A percentile compares a stretch with the other conserved stretches of the same genome.
Evolutionary conservation across 192 early-diverging fungal species (phyloP).

Genomic region (Rhizophagus sp.): DNA sequence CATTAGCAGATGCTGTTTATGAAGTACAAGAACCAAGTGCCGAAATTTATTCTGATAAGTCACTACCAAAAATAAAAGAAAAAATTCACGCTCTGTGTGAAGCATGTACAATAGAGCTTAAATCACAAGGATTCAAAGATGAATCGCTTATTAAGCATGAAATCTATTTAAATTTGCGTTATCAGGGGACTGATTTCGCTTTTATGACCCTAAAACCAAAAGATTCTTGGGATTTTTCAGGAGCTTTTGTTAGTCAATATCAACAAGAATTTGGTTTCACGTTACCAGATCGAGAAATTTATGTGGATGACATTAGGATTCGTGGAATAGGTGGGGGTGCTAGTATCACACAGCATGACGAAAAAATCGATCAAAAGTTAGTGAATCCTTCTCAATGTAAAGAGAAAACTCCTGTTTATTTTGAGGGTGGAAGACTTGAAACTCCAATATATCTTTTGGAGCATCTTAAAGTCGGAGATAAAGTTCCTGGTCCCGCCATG

Average conservation of each 20-base stretch:
- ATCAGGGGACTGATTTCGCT: constrained; percentile 89
- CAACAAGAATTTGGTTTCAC: constrained; percentile 94
- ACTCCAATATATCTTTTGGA: constrained; percentile 76
- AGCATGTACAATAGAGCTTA: constrained; percentile 54
- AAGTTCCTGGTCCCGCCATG: constrained; percentile 83
- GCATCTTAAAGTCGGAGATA: constrained; percentile 62
- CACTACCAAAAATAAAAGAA: constrained; percentile 47
- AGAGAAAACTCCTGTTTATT: constrained; percentile 67
- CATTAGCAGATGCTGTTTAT: constrained; percentile 88
- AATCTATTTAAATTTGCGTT: constrained; percentile 86
- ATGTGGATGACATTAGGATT: constrained; percentile 92
- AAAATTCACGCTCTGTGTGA: constrained; percentile 53
- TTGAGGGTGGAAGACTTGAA: constrained; percentile 64
- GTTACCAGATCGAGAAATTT: constrained; percentile 77
- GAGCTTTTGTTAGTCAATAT: constrained; percentile 74
- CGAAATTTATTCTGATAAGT: constrained; percentile 42
- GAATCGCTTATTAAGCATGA: constrained; percentile 53
- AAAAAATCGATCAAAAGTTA: constrained; percentile 32
- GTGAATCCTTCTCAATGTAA: constrained; percentile 42
- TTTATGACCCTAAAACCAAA: constrained; percentile 83
- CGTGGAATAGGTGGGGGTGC: constrained; percentile 73
- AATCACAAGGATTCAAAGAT: constrained; percentile 68
- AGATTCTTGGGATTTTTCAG: constrained; percentile 63
- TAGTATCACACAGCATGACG: constrained; percentile 38
- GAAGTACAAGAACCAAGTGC: constrained; percentile 86